Percentiles rank a stretch among this genome's conserved stretches.
Conservation (phyloP, 2,329 filamentous ascomycete species). For the Ascochyta viciae-villosae region DNA sequence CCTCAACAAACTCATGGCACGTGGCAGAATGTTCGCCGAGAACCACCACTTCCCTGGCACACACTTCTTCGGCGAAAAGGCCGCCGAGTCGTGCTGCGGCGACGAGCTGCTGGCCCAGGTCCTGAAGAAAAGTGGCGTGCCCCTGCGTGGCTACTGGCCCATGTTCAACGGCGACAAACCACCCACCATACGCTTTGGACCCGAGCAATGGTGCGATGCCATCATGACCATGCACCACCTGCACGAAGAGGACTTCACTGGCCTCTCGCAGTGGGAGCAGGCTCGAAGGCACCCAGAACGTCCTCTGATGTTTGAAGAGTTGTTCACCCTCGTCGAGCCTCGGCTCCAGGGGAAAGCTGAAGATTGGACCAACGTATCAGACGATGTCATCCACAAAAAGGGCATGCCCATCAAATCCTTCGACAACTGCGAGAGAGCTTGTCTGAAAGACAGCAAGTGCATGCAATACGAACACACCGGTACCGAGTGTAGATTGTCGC, state of each 20-base stretch:
- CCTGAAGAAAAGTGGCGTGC: slow-evolving; percentile 45
- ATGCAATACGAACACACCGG: slow-evolving; percentile 43
- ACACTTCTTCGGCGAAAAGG: slow-evolving; percentile 46
- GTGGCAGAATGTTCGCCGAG: slow-evolving; percentile 47
- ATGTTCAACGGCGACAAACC: slow-evolving; percentile 56
- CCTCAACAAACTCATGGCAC: slow-evolving; percentile 54
- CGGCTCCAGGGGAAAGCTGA: slow-evolving; percentile 30
- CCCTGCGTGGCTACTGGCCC: slow-evolving; percentile 51
- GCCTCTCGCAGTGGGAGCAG: slow-evolving; percentile 38
- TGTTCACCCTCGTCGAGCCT: slow-evolving; percentile 42
- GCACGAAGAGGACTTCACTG: slow-evolving; percentile 36
- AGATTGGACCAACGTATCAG: slow-evolving; percentile 47
- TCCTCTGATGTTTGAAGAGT: slow-evolving; percentile 44
- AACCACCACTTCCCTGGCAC: slow-evolving; percentile 43
- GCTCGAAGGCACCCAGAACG: slow-evolving; percentile 29
- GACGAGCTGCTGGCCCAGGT: slow-evolving; percentile 50
- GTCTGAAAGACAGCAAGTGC: slow-evolving; percentile 38
- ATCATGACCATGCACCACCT: slow-evolving; percentile 51
- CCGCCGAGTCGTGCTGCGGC: slow-evolving; percentile 47
- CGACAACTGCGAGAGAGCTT: slow-evolving; percentile 38
- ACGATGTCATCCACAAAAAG: slow-evolving; percentile 33
- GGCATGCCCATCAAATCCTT: slow-evolving; percentile 33
- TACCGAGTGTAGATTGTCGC: slow-evolving; percentile 37
- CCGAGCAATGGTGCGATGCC: slow-evolving; percentile 54
- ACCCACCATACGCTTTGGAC: slow-evolving; percentile 46